Evolutionary conservation across 2,329 filamentous ascomycete genomes (phyloP), one percentile per base, ranked within the genome.

Genomic region (Talaromyces funiculosus): DNA sequence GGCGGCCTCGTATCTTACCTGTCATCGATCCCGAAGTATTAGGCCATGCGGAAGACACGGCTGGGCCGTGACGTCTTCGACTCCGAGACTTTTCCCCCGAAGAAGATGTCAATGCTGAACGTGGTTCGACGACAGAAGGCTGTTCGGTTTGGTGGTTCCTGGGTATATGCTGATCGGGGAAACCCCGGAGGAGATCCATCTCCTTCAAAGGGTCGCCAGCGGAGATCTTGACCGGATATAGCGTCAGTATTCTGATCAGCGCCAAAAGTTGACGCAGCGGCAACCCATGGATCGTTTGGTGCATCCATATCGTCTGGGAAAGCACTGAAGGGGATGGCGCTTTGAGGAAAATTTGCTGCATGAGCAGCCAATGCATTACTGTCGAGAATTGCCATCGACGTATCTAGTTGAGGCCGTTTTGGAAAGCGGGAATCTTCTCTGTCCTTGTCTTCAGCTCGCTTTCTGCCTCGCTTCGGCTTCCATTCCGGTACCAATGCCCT

Each of bases 21-120:
- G 81, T 84, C 1, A 84, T 77, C 12, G 85, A 80, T 40, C 81
- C 79, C 16, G 84, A 84, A 61, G 82, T 84, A 64, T 85, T 85
- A 59, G 88, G 86, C 92, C 92, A 97, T 0, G 92, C 92, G 9
- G 92, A 96, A 0, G 92, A 96, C 0, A 96, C 90, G 6, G 90
- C 91, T 0, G 91, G 89, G 0, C 92, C 92, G 71, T 95, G 89
- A 3, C 90, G 84, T 59, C 87, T 81, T 59, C 70, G 71, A 16
- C 69, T 63, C 12, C 72, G 71, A 16, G 74, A 64, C 81, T 86
- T 57, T 9, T 75, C 73, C 3, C 69, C 65, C 3, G 71, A 69
- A 4, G 83, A 85, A 0, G 88, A 86, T 3, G 87, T 89, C n/a
- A 90, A 80, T 3, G 90, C 89, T 0, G 90, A 92, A 53, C 82